phyloP scores from a whole-genome alignment of 495 filamentous ascomycete species.

The Aspergillus haitiensis region DNA sequence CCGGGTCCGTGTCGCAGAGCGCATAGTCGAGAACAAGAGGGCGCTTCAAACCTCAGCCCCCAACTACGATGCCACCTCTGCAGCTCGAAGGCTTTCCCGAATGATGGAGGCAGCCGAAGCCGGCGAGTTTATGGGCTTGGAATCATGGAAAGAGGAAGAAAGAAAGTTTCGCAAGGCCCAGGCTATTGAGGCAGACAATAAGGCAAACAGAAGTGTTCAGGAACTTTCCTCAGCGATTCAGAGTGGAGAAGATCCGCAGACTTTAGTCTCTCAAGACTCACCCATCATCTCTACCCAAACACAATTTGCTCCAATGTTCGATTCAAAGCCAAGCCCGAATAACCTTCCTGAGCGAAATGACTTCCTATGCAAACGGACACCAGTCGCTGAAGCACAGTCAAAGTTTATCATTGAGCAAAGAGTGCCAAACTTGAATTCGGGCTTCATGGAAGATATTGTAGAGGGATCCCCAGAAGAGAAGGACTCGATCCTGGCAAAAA shows the following conservation, averaged over 20 bases:
- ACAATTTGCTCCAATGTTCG: not conserved
- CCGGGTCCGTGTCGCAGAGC: conserved; percentile 42
- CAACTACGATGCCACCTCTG: conserved; percentile 46
- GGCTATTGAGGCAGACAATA: not conserved
- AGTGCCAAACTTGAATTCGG: not conserved
- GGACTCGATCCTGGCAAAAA: conserved; percentile 7
- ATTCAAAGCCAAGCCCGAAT: not conserved
- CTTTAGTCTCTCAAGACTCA: not conserved
- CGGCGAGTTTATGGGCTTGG: conserved; percentile 42
- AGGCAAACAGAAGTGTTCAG: not conserved
- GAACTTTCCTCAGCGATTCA: not conserved
- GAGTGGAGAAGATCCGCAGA: not conserved
- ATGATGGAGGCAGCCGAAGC: conserved; percentile 49
- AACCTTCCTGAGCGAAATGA: not conserved
- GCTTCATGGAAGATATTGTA: not conserved
- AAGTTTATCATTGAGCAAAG: conserved; percentile 5
- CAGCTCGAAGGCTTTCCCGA: conserved; percentile 38
- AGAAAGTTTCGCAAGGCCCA: conserved; percentile 16
- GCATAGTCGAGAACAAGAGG: conserved; percentile 48
- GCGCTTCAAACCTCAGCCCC: conserved; percentile 45
- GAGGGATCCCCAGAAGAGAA: not conserved
- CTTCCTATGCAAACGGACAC: not conserved
- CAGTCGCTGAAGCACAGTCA: not conserved
- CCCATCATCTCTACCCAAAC: not conserved
- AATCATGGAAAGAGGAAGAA: conserved; percentile 38